Evolutionary conservation across 2,329 filamentous ascomycete species (phyloP).

Genomic region (Fusarium sp.): DNA sequence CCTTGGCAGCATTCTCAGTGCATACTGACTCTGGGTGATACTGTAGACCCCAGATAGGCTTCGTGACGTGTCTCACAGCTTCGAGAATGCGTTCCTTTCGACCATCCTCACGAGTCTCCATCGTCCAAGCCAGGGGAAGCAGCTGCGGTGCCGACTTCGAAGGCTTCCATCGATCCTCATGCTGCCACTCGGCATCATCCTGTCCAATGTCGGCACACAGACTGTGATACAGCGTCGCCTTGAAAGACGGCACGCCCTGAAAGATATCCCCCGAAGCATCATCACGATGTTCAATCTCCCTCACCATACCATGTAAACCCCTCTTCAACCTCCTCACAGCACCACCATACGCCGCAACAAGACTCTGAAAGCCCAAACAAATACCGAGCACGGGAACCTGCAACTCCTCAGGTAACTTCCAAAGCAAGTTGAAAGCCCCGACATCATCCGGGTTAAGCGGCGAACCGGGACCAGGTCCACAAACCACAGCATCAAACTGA

Average conservation of each 20-base stretch:
- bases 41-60: conserved; percentile 86
- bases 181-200: conserved; percentile 31
- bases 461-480: conserved; percentile 88
- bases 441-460: conserved; percentile 77
- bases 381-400: conserved; percentile 83
- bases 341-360: conserved; percentile 73
- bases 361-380: conserved; percentile 86
- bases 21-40: conserved; percentile 92
- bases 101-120: conserved; percentile 52
- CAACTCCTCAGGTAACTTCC: conserved; percentile 67
- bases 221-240: conserved; percentile 80
- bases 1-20: conserved; percentile 71
- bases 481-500: conserved; percentile 82
- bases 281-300: conserved; percentile 66
- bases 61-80: conserved; percentile 71
- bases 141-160: conserved; percentile 52
- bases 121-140: conserved; percentile 69
- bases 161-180: conserved; percentile 51
- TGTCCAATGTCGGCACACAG: conserved; percentile 63
- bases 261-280: conserved; percentile 67
- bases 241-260: conserved; percentile 62
- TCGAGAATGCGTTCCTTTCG: conserved; percentile 69
- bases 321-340: conserved; percentile 70
- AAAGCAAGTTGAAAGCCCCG: conserved; percentile 80
- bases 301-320: conserved; percentile 83